Percentiles rank a stretch among this genome's conserved stretches.
These are phyloP conservation scores for Leishmania mexicana DNA, from an alignment of 208 protist species.

Conservation along the genomic window DNA sequence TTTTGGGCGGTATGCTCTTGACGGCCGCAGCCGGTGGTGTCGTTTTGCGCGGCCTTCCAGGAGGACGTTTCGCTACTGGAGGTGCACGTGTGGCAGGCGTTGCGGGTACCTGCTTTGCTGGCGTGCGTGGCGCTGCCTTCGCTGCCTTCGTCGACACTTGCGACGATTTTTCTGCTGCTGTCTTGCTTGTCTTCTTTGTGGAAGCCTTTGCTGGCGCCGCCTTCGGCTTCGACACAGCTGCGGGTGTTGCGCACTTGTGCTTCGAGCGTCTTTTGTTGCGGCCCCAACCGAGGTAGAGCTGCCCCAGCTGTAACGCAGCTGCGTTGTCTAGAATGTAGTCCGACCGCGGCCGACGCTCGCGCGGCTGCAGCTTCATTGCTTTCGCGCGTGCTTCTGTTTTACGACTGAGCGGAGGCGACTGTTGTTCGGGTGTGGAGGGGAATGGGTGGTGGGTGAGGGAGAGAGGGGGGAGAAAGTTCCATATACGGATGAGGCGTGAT, in stretches of 20 bases:
- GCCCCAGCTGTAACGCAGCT: conserved; percentile 30
- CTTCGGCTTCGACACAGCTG: not conserved
- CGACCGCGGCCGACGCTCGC: conserved; percentile 22
- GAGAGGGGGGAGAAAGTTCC: not conserved
- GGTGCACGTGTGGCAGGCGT: not conserved
- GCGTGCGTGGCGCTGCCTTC: conserved; percentile 1
- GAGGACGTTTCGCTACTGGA: not conserved
- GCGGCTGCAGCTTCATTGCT: conserved; percentile 42
- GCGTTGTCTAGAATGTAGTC: conserved; percentile 50
- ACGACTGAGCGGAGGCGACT: not conserved
- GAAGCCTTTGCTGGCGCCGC: not conserved
- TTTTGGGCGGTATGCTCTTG: not conserved
- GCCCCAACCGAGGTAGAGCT: conserved; percentile 41
- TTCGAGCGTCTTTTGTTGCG: not conserved
- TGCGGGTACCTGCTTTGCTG: not conserved
- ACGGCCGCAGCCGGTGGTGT: not conserved
- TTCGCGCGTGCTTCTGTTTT: not conserved
- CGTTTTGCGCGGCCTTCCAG: not conserved
- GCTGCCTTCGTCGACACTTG: not conserved
- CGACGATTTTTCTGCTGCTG: not conserved
- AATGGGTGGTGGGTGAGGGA: not conserved
- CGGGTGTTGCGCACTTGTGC: not conserved
- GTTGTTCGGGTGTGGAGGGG: not conserved
- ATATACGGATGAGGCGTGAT: not conserved
- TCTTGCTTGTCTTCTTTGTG: not conserved